Percentiles rank a stretch among this genome's conserved stretches.
phyloP scores from a whole-genome alignment of 1,284 basidiomycete genomes.

The Apiotrichum veenhuisii region DNA sequence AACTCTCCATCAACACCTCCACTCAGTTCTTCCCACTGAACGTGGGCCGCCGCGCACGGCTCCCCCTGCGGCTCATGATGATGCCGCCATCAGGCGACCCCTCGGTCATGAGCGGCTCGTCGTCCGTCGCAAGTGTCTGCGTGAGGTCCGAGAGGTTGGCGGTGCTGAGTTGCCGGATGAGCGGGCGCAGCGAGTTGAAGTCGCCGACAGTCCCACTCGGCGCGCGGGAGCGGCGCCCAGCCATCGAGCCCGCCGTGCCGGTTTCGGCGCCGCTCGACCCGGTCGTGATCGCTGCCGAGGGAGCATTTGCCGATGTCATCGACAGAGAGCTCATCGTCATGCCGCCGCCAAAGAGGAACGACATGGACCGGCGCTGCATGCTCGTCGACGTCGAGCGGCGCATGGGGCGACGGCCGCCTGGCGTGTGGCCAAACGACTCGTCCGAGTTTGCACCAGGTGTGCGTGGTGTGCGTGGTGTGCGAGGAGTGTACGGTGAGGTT shows the following conservation, averaged over 20 bases:
- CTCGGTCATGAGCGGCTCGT: constrained; percentile 28
- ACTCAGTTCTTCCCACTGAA: neutral
- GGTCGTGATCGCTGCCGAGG: neutral
- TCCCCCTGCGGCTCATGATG: neutral
- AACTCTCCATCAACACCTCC: neutral
- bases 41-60: neutral
- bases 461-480: constrained; percentile 3
- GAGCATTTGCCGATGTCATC: constrained; percentile 1
- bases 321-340: constrained; percentile 35
- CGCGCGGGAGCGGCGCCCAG: constrained; percentile 18
- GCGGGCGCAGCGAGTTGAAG: constrained; percentile 18
- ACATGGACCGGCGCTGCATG: constrained; percentile 31
- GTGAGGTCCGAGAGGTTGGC: constrained; percentile 23
- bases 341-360: constrained; percentile 40
- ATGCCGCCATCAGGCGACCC: constrained; percentile 8
- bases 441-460: neutral
- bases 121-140: constrained; percentile 11
- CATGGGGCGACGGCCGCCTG: constrained; percentile 16
- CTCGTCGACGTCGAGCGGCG: constrained; percentile 19
- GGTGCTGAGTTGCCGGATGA: constrained; percentile 28
- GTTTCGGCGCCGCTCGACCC: constrained; percentile 1
- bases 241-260: constrained; percentile 2
- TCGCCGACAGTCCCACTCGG: constrained; percentile 11
- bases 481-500: neutral
- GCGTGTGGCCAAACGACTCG: constrained; percentile 1